phyloP scores from a whole-genome alignment of 2,329 filamentous ascomycete genomes.

The Cladosporium sp. region DNA sequence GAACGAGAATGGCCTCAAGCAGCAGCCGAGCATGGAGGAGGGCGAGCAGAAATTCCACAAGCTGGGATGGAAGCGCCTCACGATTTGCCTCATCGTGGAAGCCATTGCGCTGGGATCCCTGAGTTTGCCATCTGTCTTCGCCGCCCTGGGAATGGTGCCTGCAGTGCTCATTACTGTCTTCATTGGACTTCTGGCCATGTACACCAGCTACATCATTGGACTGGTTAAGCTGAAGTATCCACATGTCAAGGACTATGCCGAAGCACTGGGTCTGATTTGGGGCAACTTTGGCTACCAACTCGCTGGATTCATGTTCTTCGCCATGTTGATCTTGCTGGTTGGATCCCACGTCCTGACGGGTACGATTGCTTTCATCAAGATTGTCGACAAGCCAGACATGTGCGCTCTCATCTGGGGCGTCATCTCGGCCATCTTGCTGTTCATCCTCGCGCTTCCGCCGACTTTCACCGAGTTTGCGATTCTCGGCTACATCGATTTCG shows the following conservation, averaged over 20 bases:
- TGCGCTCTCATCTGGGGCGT: conserved; percentile 43
- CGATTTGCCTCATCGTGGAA: conserved; percentile 52
- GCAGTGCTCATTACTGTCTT: conserved; percentile 53
- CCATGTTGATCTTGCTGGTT: conserved; percentile 95
- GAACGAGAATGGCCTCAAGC: neutral
- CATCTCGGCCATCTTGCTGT: conserved; percentile 46
- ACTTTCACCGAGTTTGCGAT: conserved; percentile 78
- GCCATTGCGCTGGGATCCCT: conserved; percentile 57
- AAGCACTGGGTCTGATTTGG: conserved; percentile 41
- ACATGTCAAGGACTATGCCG: conserved; percentile 40
- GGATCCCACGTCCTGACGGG: conserved; percentile 71
- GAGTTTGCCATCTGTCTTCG: conserved; percentile 52
- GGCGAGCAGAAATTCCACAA: conserved; percentile 35
- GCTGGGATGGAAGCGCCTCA: conserved; percentile 46
- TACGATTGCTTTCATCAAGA: conserved; percentile 57
- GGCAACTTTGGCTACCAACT: conserved; percentile 62
- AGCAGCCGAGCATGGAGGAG: neutral
- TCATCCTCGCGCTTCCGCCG: conserved; percentile 73
- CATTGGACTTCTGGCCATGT: conserved; percentile 56
- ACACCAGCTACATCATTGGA: conserved; percentile 59
- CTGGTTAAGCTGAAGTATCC: conserved; percentile 55
- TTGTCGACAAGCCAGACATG: conserved; percentile 33
- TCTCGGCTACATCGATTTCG: conserved; percentile 82
- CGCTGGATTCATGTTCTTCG: conserved; percentile 78
- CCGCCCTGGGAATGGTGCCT: conserved; percentile 51